phyloP scores from a whole-genome alignment of 2,329 filamentous ascomycete species.

The Endocalyx cinctus region DNA sequence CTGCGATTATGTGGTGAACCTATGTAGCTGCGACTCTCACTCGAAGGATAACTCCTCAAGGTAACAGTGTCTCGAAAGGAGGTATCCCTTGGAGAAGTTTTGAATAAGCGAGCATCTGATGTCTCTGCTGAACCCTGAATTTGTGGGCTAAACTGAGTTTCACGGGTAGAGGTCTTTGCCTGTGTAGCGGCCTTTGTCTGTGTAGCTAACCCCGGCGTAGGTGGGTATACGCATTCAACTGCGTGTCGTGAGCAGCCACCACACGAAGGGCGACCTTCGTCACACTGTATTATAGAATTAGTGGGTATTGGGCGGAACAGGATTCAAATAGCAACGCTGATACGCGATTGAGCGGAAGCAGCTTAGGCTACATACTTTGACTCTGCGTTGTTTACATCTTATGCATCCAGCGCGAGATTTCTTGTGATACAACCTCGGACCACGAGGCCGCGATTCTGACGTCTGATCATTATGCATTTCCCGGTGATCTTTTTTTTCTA shows the following conservation, averaged over 20 bases:
- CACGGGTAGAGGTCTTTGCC: too few relatives aligned
- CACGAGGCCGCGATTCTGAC: constrained; percentile 20
- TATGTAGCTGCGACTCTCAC: constrained; percentile 5
- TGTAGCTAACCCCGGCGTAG: constrained; percentile 8
- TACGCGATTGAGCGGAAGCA: too few relatives aligned
- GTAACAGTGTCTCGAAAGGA: too few relatives aligned
- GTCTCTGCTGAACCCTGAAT: too few relatives aligned
- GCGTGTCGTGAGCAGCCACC: constrained; percentile 25
- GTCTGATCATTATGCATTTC: constrained; percentile 12
- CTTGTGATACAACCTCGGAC: constrained; percentile 29
- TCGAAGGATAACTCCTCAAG: too few relatives aligned
- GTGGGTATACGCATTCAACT: constrained; percentile 26
- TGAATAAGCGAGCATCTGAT: too few relatives aligned
- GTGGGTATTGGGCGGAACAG: constrained; percentile 4
- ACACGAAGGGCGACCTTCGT: constrained; percentile 25
- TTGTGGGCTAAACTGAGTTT: too few relatives aligned
- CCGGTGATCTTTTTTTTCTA: background rate
- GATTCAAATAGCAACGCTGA: too few relatives aligned
- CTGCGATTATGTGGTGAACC: constrained; percentile 13
- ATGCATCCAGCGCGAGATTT: constrained; percentile 27
- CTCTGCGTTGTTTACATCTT: constrained; percentile 26
- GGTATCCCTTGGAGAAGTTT: too few relatives aligned
- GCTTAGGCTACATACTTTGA: constrained; percentile 27
- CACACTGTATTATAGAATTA: constrained; percentile 20
- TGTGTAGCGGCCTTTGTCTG: background rate